These are phyloP conservation scores for Tulasnella sp. DNA, from an alignment of 768 basidiomycete genomes.

Conservation along the genomic window DNA sequence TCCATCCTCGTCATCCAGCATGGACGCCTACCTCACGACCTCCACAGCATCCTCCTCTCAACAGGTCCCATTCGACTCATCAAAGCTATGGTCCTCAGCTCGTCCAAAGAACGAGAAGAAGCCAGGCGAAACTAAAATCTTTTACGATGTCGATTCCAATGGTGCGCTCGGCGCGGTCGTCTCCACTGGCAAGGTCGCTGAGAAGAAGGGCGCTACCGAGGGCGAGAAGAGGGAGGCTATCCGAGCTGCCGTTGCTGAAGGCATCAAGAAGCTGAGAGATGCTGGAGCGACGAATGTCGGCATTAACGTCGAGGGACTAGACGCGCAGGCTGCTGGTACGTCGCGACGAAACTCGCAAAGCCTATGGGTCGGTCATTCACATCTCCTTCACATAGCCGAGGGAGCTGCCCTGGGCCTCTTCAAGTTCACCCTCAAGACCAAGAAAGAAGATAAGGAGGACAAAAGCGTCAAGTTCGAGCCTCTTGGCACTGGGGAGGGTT, in stretches of 20 bases:
- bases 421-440: conserved; percentile 77
- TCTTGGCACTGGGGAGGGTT: conserved; percentile 46
- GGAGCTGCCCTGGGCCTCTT: conserved; percentile 75
- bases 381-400: conserved; percentile 56
- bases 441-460: conserved; percentile 58
- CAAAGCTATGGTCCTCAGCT: conserved; percentile 49
- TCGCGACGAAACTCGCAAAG: too few species aligned
- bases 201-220: conserved; percentile 46
- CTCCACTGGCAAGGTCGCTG: conserved; percentile 62
- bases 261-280: conserved; percentile 66
- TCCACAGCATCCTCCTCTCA: conserved; percentile 45
- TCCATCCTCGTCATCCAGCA: not conserved
- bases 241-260: conserved; percentile 70
- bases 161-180: conserved; percentile 45
- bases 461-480: conserved; percentile 54
- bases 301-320: conserved; percentile 61
- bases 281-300: conserved; percentile 58
- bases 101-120: conserved; percentile 39
- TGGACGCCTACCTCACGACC: conserved; percentile 58
- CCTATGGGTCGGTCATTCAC: too few species aligned
- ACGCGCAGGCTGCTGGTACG: conserved; percentile 81
- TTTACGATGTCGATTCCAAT: conserved; percentile 40
- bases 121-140: conserved; percentile 40
- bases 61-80: conserved; percentile 48
- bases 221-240: conserved; percentile 64